phyloP scores from a whole-genome alignment of 2,329 filamentous ascomycete genomes.

The Colletotrichum australisinense region DNA sequence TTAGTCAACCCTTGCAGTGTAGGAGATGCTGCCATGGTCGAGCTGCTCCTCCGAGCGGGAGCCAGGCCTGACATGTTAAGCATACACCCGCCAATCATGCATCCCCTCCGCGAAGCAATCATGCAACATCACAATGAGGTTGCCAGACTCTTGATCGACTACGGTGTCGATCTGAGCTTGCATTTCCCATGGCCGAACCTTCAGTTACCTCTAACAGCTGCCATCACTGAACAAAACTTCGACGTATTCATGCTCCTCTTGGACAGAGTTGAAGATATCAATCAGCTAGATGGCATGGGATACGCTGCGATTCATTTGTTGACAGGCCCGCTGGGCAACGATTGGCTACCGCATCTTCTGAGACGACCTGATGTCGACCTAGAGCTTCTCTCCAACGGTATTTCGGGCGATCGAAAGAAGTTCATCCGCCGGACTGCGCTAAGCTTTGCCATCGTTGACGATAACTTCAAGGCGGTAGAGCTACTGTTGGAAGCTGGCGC shows the following conservation, averaged over 20 bases:
- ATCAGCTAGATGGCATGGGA: conserved; percentile 34
- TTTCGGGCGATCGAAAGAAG: not conserved
- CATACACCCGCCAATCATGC: conserved; percentile 6
- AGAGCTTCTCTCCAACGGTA: conserved; percentile 7
- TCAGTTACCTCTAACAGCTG: conserved; percentile 26
- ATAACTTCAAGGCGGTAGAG: conserved; percentile 32
- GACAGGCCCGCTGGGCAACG: conserved; percentile 30
- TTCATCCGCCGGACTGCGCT: conserved; percentile 33
- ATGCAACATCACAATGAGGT: not conserved
- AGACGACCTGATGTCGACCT: conserved; percentile 17
- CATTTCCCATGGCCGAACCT: not conserved
- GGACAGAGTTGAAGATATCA: not conserved
- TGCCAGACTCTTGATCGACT: not conserved
- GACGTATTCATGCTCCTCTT: conserved; percentile 34
- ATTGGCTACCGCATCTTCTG: conserved; percentile 29
- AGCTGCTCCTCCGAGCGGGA: conserved; percentile 31
- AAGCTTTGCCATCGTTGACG: conserved; percentile 34
- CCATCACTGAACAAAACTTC: conserved; percentile 28
- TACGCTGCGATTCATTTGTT: conserved; percentile 33
- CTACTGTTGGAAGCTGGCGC: conserved; percentile 39
- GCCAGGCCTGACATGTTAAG: conserved; percentile 34
- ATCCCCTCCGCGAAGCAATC: conserved; percentile 22
- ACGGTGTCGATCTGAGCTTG: conserved; percentile 8
- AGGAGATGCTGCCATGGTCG: conserved; percentile 16
- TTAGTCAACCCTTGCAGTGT: conserved; percentile 27